phyloP scores from a whole-genome alignment of 2,329 filamentous ascomycete genomes.

The Ophioceras dolichostomum region DNA sequence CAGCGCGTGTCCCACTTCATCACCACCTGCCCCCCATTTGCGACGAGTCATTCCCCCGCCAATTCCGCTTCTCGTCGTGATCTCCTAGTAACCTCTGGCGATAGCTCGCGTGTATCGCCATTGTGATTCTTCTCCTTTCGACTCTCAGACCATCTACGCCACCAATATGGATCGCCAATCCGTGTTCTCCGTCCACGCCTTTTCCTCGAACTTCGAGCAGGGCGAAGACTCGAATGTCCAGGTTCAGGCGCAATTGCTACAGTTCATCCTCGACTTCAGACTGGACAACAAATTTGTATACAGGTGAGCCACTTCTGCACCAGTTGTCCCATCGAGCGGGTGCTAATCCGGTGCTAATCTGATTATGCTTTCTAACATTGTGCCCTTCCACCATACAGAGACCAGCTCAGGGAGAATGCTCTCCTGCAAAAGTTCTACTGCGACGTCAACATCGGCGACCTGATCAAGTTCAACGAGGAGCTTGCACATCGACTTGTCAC shows the following conservation, averaged over 20 bases:
- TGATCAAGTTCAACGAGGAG: conserved; percentile 94
- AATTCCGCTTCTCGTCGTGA: too few species aligned
- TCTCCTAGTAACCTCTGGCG: too few species aligned
- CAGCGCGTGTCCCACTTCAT: conserved; percentile 7
- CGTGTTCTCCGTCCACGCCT: conserved; percentile 75
- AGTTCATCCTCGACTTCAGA: conserved; percentile 88
- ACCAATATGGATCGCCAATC: conserved; percentile 72
- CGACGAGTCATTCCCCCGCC: not conserved
- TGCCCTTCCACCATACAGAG: too few species aligned
- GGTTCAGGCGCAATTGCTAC: conserved; percentile 68
- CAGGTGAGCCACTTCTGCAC: too few species aligned
- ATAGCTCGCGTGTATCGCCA: too few species aligned
- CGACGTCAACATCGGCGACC: conserved; percentile 88
- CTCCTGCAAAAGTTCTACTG: conserved; percentile 90
- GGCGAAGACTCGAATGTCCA: conserved; percentile 58
- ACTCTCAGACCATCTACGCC: not conserved
- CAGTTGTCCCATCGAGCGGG: conserved; percentile 6
- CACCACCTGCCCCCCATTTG: too few species aligned
- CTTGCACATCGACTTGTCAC: conserved; percentile 80
- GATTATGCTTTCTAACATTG: conserved; percentile 13
- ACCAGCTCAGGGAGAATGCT: conserved; percentile 91
- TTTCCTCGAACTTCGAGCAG: conserved; percentile 53
- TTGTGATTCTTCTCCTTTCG: not conserved
- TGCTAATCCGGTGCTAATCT: not conserved
- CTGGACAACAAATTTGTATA: conserved; percentile 94